Percentiles rank a stretch among this genome's conserved stretches.
Evolutionary conservation across 805 yeast species (phyloP).

Genomic region (Saccharomyces paradoxus): DNA sequence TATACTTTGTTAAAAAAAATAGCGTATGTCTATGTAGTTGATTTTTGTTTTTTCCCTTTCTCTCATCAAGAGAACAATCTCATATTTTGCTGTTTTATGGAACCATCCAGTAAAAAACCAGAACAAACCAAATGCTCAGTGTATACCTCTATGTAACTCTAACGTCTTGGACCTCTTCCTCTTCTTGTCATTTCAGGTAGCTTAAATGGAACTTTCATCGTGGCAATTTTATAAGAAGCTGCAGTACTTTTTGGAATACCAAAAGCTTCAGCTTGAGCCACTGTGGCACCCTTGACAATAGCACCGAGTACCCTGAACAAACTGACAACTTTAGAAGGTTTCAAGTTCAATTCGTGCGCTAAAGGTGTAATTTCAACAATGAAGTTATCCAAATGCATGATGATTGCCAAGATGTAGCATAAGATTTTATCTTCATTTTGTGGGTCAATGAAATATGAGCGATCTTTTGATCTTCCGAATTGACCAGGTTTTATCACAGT

Average conservation of each 20-base stretch:
- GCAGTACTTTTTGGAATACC: constrained; percentile 56
- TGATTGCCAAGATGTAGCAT: constrained; percentile 64
- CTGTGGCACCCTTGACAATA: constrained; percentile 58
- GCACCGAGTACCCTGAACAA: constrained; percentile 82
- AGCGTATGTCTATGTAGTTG: neutral
- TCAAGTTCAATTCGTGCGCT: constrained; percentile 75
- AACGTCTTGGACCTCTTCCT: constrained; percentile 36
- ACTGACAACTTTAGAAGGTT: constrained; percentile 61
- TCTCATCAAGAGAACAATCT: neutral
- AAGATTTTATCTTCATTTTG: constrained; percentile 78
- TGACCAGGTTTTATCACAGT: constrained; percentile 56
- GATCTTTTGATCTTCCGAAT: constrained; percentile 67
- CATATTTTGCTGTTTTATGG: neutral
- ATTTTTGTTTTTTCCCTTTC: neutral
- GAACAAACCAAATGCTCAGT: neutral
- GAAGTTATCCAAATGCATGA: constrained; percentile 70
- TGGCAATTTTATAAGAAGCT: constrained; percentile 66
- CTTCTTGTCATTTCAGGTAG: constrained; percentile 76
- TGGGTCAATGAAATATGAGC: constrained; percentile 78
- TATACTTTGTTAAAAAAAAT: neutral
- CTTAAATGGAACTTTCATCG: constrained; percentile 79
- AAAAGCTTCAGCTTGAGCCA: constrained; percentile 65
- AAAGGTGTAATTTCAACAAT: constrained; percentile 69
- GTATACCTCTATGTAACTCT: neutral
- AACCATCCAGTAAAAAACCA: neutral